These are phyloP conservation scores for Malus asiatica DNA, from an alignment of 306 rosid genomes.

Conservation along the genomic window DNA sequence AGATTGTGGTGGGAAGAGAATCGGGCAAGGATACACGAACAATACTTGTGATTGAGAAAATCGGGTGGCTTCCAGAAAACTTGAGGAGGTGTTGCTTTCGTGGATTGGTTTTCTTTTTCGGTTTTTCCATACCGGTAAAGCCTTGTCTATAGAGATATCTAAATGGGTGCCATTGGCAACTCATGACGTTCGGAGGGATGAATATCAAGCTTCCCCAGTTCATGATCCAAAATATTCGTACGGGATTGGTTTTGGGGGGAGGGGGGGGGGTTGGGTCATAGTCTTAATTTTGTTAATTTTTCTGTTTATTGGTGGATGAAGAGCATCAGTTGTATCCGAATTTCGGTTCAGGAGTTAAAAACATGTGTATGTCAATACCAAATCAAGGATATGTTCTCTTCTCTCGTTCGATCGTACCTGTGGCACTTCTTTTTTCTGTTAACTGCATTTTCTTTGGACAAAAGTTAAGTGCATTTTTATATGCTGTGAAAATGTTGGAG, in stretches of 20 bases:
- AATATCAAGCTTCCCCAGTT: constrained; percentile 3
- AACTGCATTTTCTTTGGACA: neutral
- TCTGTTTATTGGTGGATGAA: constrained; percentile 16
- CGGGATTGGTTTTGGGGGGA: constrained; percentile 9
- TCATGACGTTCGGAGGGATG: constrained; percentile 27
- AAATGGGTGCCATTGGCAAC: constrained; percentile 36
- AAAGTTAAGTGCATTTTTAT: neutral
- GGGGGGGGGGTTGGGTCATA: constrained; percentile 29
- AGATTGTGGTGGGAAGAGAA: constrained; percentile 99
- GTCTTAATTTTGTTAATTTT: neutral
- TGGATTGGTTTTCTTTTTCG: constrained; percentile 32
- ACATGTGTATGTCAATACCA: constrained; percentile 30
- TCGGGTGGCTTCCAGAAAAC: constrained; percentile 16
- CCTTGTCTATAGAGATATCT: constrained; percentile 37
- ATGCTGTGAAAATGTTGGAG: neutral
- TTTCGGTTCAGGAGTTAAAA: constrained; percentile 9
- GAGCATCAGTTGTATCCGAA: constrained; percentile 28
- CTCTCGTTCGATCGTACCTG: neutral
- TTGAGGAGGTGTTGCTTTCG: constrained; percentile 36
- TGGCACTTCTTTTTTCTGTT: neutral
- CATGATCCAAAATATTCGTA: constrained; percentile 21
- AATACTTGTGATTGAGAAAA: constrained; percentile 50
- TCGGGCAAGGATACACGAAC: constrained; percentile 91
- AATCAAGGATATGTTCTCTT: constrained; percentile 16
- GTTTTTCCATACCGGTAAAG: constrained; percentile 37